Base-by-base conservation (phyloP, 345 rosid genomes). In the Eucalyptus globulus region DNA sequence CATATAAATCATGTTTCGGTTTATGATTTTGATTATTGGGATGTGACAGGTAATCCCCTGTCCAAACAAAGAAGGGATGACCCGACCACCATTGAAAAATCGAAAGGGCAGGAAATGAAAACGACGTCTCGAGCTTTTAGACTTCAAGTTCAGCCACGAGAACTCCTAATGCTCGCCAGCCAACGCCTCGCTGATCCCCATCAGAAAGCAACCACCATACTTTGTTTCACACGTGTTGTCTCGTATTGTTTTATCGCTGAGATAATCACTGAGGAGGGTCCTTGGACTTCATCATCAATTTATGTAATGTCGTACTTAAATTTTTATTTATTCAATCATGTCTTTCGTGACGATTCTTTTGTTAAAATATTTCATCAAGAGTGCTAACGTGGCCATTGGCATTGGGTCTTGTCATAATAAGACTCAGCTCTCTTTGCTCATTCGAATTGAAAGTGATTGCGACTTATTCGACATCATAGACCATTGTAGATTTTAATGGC, bases 321-420 rank as follows among this genome's bases (percentile, higher is more conserved):
- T 16, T 69, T 14, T 8, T 69, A 34, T 69, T 31, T 34, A 69
- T 67, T 31, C 34, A 16, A 53, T 53, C 10, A 53, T 53, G 58
- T 19, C 4, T 53, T 31, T 67, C 24, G 0, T 9, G 80, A 31
- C 3, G 1, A 6, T 5, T 19, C 7, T 31, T 69, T 34, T 16
- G 0, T 31, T 34, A 8, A 34, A 67, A 31, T 69, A 31, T 14
- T 67, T 31, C 3, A 8, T 67, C 2, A 2, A 4, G 22, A 31
- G 11, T 16, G 11, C 24, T 16, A 9, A 15, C 12, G 22, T 67
- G 6, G 2, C 22, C 6, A 0, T 67, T 17, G 37, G 6, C 19
- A 15, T 17, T 15, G 40, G 40, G 2, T 8, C 72, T 7, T 65
- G 8, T 15, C 19, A 14, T 15, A 14, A 5, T 15, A 0, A 67